Evolutionary conservation across 2,329 filamentous ascomycete genomes (phyloP), one percentile per base, ranked within the genome.

Genomic region (Didymella exigua): DNA sequence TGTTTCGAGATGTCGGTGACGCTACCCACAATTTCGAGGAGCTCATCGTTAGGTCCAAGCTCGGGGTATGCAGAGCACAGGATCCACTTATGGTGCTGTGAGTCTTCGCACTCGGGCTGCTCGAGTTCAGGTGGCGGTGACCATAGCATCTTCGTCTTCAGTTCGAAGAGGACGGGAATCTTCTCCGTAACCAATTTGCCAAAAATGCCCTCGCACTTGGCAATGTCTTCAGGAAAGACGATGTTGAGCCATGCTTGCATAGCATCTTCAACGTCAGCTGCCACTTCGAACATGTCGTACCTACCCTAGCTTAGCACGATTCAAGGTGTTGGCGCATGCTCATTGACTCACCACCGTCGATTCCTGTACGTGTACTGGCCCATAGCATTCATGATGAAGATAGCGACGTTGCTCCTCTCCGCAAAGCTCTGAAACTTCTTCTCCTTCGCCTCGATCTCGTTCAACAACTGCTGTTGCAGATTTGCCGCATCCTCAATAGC

Each of bases 281-380:
- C 60, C 4, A 62, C 27, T 24, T 63, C 58, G 44, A 76, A 68
- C 37, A 77, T 67, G 1, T 75, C 69, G 27, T 51, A 56, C 51
- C 51, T 54, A 19, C 5, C 1, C 14, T 16, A 3, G 33, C 1
- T 54, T 14, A 54, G 51, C 11, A 23, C 6, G 5, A 11, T 18
- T 1, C 11, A 14, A 14, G 23, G 4, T 3, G 8, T 8, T 8
- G 3, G 2, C 6, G 5, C 2, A 16, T 31, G 24, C 67, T 16
- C 18, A 2, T 13, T 24, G 3, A 36, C 40, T 37, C 54, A 70
- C 66, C 76, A 79, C 4, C 69, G 65, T 40, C 78, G 69, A 43
- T 79, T 79, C 6, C 74, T 65, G 54, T 78, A 77, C 0, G 74
- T 64, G 13, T 74, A 73, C 8, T 59, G 61, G 2, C 77, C 76